A percentile compares a stretch with the other conserved stretches of the same genome.
Evolutionary conservation across 495 filamentous ascomycete genomes (phyloP).

Genomic region (Penicillium pulvis): DNA sequence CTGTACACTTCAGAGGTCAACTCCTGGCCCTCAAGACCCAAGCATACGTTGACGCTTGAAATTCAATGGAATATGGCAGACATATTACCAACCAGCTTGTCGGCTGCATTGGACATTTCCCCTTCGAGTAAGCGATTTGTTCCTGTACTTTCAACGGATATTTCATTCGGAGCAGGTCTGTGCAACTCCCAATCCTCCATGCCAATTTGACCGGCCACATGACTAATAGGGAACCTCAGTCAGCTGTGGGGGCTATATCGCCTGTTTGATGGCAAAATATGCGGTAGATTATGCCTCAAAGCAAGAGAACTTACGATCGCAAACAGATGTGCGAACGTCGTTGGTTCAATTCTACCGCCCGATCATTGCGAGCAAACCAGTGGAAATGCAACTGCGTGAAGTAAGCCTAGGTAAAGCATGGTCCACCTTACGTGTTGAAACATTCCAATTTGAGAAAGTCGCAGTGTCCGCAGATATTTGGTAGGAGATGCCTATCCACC

Average conservation of each 20-base stretch:
- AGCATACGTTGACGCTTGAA: too few species aligned
- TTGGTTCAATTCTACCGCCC: neutral
- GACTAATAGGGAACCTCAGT: neutral
- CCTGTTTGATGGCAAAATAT: neutral
- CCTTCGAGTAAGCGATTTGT: neutral
- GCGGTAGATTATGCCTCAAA: neutral
- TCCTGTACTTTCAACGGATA: neutral
- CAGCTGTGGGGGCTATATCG: constrained; percentile 1
- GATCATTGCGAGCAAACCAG: neutral
- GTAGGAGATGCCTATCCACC: neutral
- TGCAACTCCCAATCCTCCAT: too few species aligned
- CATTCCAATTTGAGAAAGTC: neutral
- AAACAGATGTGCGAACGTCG: neutral
- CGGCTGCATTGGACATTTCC: neutral
- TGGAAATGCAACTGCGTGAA: constrained; percentile 1
- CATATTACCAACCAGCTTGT: neutral
- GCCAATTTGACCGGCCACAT: too few species aligned
- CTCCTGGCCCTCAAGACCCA: too few species aligned
- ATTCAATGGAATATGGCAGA: neutral
- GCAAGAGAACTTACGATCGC: neutral
- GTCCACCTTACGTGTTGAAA: neutral
- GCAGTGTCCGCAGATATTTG: neutral
- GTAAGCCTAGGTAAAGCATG: constrained; percentile 1
- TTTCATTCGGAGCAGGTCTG: neutral
- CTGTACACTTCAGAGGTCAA: too few species aligned